Base-by-base conservation (phyloP, 2,329 filamentous ascomycete genomes). In the Colletotrichum trifolii region DNA sequence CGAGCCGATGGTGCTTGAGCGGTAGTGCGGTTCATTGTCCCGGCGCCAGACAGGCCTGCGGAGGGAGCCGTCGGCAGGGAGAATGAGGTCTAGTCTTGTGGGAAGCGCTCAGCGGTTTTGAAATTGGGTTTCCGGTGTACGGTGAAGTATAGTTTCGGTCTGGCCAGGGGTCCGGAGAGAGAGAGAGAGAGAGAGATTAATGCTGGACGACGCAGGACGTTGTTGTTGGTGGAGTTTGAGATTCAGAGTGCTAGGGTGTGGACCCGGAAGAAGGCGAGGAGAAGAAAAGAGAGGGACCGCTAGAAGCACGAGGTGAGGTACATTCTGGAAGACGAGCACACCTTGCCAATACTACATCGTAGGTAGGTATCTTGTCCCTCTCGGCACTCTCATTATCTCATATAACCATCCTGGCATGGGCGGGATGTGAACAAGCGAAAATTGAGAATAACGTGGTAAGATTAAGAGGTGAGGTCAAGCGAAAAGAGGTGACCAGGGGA, bases 211-310 rank as follows among this genome's bases (percentile, higher is more conserved):
- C 13, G 36, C 11, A 15, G 56, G 39, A 36, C 34, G n/a, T 42
- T 15, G 56, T 49, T 45, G 49, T 54, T 60, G 49, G 57, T 47
- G 39, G 39, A 38, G 55, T 58, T 45, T n/a, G 55, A 49, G 56
- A 35, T 52, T 60, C 60, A 53, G 39, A 50, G 25, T 25, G 38
- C 49, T 43, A 54, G 61, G 46, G 36, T 54, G 39, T 35, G 60
- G 48, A 35, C 40, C 53, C 48, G 48, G 60, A 55, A 61, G 62
- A 65, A 65, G 62, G 62, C 47, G 62, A 65, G 48, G 47, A 59
- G 56, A 61, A 65, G 62, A n/a, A 61, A 65, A 61, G 61, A 61
- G 56, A 64, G 57, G 61, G 45, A 48, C 48, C 56, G 57, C 61
- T 64, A 64, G 56, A 64, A 64, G 61, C 40, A 53, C 25, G 25